phyloP scores from a whole-genome alignment of 2,329 filamentous ascomycete species.

The Fusarium sacchari region DNA sequence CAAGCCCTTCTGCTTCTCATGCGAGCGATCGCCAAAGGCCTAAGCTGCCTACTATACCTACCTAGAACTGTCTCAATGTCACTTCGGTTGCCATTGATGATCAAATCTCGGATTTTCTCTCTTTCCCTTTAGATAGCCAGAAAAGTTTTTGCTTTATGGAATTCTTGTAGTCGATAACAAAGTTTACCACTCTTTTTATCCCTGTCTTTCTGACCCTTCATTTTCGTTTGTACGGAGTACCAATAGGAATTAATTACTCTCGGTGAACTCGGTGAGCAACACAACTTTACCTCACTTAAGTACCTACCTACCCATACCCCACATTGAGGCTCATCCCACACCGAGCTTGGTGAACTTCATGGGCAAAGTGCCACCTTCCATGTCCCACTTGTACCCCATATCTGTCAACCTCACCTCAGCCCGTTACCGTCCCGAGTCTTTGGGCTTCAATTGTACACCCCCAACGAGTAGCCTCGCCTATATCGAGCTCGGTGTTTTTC shows the following conservation, averaged over 20 bases:
- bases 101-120: not conserved
- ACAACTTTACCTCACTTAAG: not conserved
- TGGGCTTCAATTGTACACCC: not conserved
- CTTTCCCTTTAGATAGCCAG: not conserved
- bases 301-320: slow-evolving; percentile 35
- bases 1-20: not conserved
- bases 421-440: slow-evolving; percentile 1
- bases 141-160: not conserved
- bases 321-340: slow-evolving; percentile 38
- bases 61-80: not conserved
- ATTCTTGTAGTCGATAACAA: not conserved
- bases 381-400: slow-evolving; percentile 33
- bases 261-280: slow-evolving; percentile 16
- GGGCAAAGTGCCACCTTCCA: slow-evolving; percentile 33
- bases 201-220: not conserved
- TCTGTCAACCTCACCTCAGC: slow-evolving; percentile 16
- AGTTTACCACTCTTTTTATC: not conserved
- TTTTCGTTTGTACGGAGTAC: too few species aligned
- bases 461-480: not conserved
- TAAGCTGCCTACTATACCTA: not conserved
- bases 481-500: not conserved
- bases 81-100: not conserved
- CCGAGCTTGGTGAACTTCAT: slow-evolving; percentile 25
- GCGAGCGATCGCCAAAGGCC: not conserved
- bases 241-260: not conserved